These are phyloP conservation scores for Phylloporus sp. DNA, from an alignment of 768 basidiomycete species.

Conservation along the genomic window DNA sequence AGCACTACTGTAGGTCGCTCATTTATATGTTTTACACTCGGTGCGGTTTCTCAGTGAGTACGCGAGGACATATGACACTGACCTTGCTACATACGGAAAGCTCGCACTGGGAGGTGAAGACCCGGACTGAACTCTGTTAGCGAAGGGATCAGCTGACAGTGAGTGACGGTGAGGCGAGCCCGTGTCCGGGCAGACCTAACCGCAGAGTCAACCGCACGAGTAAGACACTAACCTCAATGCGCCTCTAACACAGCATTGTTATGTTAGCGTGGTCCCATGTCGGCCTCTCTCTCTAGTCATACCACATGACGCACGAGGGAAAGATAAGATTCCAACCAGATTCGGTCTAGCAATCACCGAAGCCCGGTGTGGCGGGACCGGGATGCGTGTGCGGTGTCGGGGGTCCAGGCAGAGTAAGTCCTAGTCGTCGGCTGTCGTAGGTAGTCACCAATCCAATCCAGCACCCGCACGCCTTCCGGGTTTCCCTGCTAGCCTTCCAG, in stretches of 20 bases:
- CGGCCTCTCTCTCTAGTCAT: too few species aligned
- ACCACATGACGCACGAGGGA: too few species aligned
- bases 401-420: too few species aligned
- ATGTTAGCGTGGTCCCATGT: too few species aligned
- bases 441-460: too few species aligned
- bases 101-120: not conserved
- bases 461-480: too few species aligned
- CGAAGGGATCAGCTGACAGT: conserved; percentile 4
- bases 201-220: not conserved
- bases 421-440: too few species aligned
- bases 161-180: not conserved
- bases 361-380: too few species aligned
- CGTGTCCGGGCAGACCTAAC: not conserved
- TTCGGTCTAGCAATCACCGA: too few species aligned
- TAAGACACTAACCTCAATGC: not conserved
- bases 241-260: not conserved
- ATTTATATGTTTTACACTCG: conserved; percentile 14
- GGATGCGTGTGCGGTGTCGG: too few species aligned
- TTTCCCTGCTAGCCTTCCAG: too few species aligned
- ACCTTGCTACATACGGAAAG: not conserved
- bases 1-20: not conserved
- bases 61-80: not conserved
- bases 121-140: not conserved
- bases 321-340: too few species aligned
- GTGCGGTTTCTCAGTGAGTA: not conserved